Evolutionary conservation across 495 filamentous ascomycete genomes (phyloP), one percentile per base, ranked within the genome.

Genomic region (Penicillium macrosclerotiorum): DNA sequence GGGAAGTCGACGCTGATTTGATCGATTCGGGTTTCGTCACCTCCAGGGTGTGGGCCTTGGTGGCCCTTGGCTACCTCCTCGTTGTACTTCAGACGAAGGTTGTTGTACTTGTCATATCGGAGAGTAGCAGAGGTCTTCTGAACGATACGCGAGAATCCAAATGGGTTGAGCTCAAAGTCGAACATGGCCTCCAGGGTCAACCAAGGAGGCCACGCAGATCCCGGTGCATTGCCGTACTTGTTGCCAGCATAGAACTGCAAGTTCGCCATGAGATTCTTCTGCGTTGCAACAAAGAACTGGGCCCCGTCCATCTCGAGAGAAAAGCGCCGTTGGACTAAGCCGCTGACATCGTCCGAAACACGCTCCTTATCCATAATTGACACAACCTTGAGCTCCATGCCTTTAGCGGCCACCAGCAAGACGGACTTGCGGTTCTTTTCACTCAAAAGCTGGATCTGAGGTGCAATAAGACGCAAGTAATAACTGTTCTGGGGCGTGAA

Each of bases 101-200:
- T 93, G 64, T 98, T 98, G 77, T 91, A 96, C 65, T 97, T 97
- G 74, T 98, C 92, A 58, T 94, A 97, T 46, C 91, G 83, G 38
- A 98, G 73, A 60, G 82, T 90, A 25, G 92, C 92, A 2, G 93
- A 97, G 5, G 93, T 98, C 63, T 88, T 87, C 55, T 96, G 88
- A 32, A 98, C 89, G 22, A 97, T 89, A 20, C 94, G 80, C 51
- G 89, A 90, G 73, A 96, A 97, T 22, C 94, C 93, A 59, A 95
- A 96, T 1, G 93, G 92, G 59, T 91, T 86, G 14, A 85, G 72
- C 42, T 89, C 70, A 68, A 96, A 98, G 68, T 97, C 91, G 51
- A 96, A 96, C 85, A 96, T 96, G 45, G 94, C 88, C 68, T 98
- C 93, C 69, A 97, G 82, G 3, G 93, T 91, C 27, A 97, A 85